phyloP scores from a whole-genome alignment of 129 eudicot genomes.

The Tanacetum coccineum region DNA sequence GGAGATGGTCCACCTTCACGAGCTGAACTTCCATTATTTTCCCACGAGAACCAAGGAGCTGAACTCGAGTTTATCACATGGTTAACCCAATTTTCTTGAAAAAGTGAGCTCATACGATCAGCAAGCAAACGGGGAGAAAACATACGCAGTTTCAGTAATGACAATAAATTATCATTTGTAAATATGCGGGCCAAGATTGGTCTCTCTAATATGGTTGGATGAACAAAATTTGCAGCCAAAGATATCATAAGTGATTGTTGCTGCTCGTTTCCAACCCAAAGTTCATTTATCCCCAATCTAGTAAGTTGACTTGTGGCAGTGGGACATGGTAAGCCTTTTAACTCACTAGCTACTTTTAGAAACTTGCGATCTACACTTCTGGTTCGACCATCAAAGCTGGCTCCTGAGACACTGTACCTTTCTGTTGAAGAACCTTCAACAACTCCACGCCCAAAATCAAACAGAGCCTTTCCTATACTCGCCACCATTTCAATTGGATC shows the following conservation, averaged over 20 bases:
- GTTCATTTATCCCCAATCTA: conserved; percentile 60
- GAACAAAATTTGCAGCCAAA: conserved; percentile 74
- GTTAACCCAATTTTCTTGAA: conserved; percentile 84
- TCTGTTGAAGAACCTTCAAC: conserved; percentile 73
- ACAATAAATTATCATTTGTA: conserved; percentile 42
- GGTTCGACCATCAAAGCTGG: conserved; percentile 30
- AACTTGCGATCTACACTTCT: conserved; percentile 42
- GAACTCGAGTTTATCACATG: conserved; percentile 64
- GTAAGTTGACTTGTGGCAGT: conserved; percentile 64
- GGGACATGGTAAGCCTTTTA: conserved; percentile 90
- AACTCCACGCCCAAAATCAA: conserved; percentile 97
- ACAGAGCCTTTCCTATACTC: conserved; percentile 76
- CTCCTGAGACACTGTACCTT: conserved; percentile 44
- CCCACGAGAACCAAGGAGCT: conserved; percentile 99
- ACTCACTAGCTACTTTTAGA: conserved; percentile 51
- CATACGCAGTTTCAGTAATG: conserved; percentile 54
- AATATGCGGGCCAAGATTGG: conserved; percentile 60
- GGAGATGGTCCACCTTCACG: conserved; percentile 86
- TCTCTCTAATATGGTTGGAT: conserved; percentile 72
- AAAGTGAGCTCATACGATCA: conserved; percentile 62
- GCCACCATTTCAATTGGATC: conserved; percentile 94
- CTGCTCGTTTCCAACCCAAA: conserved; percentile 89
- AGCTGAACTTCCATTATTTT: conserved; percentile 49
- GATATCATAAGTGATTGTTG: conserved; percentile 67
- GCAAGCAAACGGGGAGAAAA: conserved; percentile 81